Percentiles rank a stretch among this genome's conserved stretches.
phyloP scores from a whole-genome alignment of 495 filamentous ascomycete species.

The Hyphodiscus hymeniophilus region DNA sequence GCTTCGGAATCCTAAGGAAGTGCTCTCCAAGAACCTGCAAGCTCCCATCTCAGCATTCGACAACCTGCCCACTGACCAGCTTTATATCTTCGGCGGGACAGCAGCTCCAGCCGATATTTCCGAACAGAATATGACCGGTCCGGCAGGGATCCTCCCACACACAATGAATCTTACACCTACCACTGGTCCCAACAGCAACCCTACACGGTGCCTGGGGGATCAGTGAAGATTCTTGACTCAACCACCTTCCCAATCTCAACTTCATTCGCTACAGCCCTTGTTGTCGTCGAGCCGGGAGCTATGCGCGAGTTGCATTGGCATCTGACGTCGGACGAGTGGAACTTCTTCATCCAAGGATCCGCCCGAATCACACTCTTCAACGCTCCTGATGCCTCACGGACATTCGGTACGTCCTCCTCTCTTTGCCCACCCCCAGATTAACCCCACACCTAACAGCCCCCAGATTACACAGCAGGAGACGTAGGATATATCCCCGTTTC shows the following conservation, averaged over 20 bases:
- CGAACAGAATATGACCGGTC: slow-evolving; percentile 51
- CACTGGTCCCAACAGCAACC: slow-evolving; percentile 59
- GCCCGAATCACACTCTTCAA: slow-evolving; percentile 60
- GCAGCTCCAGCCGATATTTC: slow-evolving; percentile 49
- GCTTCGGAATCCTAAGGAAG: slow-evolving; percentile 38
- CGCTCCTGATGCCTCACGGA: slow-evolving; percentile 48
- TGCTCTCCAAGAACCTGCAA: slow-evolving; percentile 56
- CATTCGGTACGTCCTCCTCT: slow-evolving; percentile 39
- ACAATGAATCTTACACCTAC: slow-evolving; percentile 51
- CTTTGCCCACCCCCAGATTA: no score
- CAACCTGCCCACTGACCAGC: slow-evolving; percentile 47
- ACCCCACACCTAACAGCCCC: no score
- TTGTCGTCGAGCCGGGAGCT: slow-evolving; percentile 58
- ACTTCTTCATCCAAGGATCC: slow-evolving; percentile 60
- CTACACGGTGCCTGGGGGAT: slow-evolving; percentile 50
- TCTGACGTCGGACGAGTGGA: slow-evolving; percentile 66
- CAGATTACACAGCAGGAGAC: no score
- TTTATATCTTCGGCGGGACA: slow-evolving; percentile 65
- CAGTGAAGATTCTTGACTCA: slow-evolving; percentile 60
- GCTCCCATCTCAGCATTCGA: slow-evolving; percentile 46
- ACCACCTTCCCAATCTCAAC: slow-evolving; percentile 49
- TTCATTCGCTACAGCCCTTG: slow-evolving; percentile 54
- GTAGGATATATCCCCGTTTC: slow-evolving; percentile 51
- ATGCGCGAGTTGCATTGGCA: slow-evolving; percentile 82
- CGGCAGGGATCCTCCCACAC: slow-evolving; percentile 47